Base-by-base conservation (phyloP, 306 rosid species). In the Sicyos edulis region DNA sequence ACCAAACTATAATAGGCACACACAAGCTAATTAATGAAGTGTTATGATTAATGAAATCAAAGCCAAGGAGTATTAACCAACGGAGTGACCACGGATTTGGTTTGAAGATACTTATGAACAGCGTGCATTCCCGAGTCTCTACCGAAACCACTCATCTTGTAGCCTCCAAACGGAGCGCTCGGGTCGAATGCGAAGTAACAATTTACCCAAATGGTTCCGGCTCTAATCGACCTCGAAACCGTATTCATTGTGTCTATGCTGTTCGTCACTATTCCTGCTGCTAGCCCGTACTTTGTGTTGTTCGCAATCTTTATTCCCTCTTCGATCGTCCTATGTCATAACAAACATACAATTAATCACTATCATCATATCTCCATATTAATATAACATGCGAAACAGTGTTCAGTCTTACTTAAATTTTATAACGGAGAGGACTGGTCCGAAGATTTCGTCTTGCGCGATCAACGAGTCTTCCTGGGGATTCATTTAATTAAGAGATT, bases 1-100 rank as follows among this genome's bases (percentile, higher is more conserved):
- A 29, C 1, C 32, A 29, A 29, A 29, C 32, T 29, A 4, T 29
- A 29, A 29, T 29, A 29, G 32, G 32, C 32, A 4, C 32, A 29
- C 32, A 29, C 32, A 29, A 29, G 32, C 32, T 29, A 29, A 29
- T n/a, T n/a, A 4, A 4, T 29, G 4, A 1, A 29, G 32, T 29
- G 44, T 40, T n/a, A 40, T 40, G 44, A 40, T 4, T 11, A 62
- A 4, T 44, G 17, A 44, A 45, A 1, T 67, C 53, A 91, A 72
- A 91, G 96, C 98, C 98, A 92, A 55, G 96, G 98, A 50, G 96
- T 85, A 76, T 83, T 87, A 49, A 85, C 80, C 22, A 92, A 61
- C n/a, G 98, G 98, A 29, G 92, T 90, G n/a, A 90, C 89, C 2
- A 92, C 89, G 29, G 93, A 82, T 74, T 92, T 92, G 40, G 85